Evolutionary conservation across 2,329 filamentous ascomycete genomes (phyloP).

Genomic region (Colletotrichum sansevieriae): DNA sequence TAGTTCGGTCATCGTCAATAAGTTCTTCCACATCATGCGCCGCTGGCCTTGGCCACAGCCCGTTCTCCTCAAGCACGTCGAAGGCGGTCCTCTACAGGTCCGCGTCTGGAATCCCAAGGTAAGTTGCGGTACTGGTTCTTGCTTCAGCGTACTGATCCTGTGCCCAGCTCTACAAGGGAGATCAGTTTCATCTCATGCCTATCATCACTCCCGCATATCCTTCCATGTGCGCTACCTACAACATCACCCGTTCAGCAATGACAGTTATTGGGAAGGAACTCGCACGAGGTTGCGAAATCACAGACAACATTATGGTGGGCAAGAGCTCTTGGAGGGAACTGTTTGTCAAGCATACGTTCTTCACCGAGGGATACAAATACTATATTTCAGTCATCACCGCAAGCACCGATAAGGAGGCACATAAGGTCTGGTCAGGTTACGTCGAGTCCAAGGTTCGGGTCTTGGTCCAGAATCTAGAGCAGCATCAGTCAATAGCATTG

Average conservation of each 20-base stretch:
- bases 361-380: constrained; percentile 93
- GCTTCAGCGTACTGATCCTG: constrained; percentile 34
- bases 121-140: constrained; percentile 42
- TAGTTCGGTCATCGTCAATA: constrained; percentile 87
- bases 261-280: constrained; percentile 87
- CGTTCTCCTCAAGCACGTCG: constrained; percentile 89
- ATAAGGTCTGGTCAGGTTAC: constrained; percentile 89
- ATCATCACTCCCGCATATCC: constrained; percentile 98
- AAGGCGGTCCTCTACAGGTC: constrained; percentile 83
- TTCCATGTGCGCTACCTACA: constrained; percentile 97
- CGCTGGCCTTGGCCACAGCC: constrained; percentile 95
- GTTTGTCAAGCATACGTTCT: constrained; percentile 92
- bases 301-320: constrained; percentile 82
- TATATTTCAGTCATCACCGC: constrained; percentile 91
- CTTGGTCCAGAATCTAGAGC: constrained; percentile 85
- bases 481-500: constrained; percentile 81
- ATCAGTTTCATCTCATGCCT: constrained; percentile 93
- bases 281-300: constrained; percentile 80
- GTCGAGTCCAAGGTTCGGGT: constrained; percentile 94
- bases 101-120: constrained; percentile 96
- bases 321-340: constrained; percentile 87
- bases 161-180: constrained; percentile 78
- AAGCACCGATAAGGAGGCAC: constrained; percentile 84
- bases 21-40: constrained; percentile 93
- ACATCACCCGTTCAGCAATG: constrained; percentile 89